Percentiles rank a stretch among this genome's conserved stretches.
Evolutionary conservation across 2,329 filamentous ascomycete species (phyloP).

Genomic region (Venturia pyrina): DNA sequence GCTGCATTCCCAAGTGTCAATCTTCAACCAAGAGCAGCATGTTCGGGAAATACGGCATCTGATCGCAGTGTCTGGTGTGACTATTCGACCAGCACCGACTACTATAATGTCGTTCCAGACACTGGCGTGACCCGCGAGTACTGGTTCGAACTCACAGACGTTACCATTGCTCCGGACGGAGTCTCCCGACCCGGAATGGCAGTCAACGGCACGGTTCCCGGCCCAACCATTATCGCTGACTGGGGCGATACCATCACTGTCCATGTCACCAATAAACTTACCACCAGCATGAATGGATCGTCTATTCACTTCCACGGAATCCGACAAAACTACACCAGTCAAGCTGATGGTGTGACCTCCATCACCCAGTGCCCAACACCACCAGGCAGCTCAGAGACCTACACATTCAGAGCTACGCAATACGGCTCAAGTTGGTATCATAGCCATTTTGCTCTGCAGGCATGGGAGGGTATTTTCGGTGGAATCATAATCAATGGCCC

Average conservation of each 20-base stretch:
- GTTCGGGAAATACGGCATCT: conserved; percentile 23
- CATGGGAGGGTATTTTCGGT: conserved; percentile 28
- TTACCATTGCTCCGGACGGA: conserved; percentile 12
- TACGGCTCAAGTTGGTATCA: conserved; percentile 28
- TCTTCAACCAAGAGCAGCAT: conserved; percentile 16
- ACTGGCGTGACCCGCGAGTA: conserved; percentile 11
- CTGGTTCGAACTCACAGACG: conserved; percentile 11
- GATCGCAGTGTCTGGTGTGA: conserved; percentile 17
- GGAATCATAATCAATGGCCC: conserved; percentile 31
- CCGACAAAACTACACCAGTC: conserved; percentile 10
- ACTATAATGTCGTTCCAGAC: conserved; percentile 9
- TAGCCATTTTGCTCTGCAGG: conserved; percentile 22
- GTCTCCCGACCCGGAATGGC: conserved; percentile 14
- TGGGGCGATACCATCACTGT: conserved; percentile 13
- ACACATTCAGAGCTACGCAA: conserved; percentile 28
- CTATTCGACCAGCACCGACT: conserved; percentile 10
- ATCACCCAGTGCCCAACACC: conserved; percentile 14
- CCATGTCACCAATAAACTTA: conserved; percentile 12
- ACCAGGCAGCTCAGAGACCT: conserved; percentile 18
- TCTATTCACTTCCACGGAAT: conserved; percentile 14
- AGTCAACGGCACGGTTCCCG: conserved; percentile 13
- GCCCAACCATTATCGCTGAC: conserved; percentile 11
- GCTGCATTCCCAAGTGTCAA: not conserved
- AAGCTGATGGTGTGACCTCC: conserved; percentile 12
- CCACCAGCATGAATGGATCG: conserved; percentile 11